Percentiles rank a stretch among this genome's conserved stretches.
Evolutionary conservation across 495 filamentous ascomycete species (phyloP).

Genomic region (Copromyces sp.): DNA sequence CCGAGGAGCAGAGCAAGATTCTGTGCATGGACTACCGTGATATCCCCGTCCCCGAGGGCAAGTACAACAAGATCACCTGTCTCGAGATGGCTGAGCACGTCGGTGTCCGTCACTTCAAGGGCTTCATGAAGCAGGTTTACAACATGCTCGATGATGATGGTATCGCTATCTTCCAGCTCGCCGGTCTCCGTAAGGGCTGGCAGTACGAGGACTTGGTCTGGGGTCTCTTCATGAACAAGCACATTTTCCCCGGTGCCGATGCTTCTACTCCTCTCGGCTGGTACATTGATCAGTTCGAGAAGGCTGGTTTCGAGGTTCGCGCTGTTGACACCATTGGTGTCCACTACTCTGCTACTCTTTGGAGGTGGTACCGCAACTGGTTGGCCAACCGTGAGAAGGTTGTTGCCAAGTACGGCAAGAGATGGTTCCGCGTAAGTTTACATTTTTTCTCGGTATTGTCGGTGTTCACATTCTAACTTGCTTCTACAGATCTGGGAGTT

Average conservation of each 20-base stretch:
- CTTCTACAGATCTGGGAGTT: slow-evolving; percentile 83
- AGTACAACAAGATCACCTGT: slow-evolving; percentile 77
- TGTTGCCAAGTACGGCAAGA: slow-evolving; percentile 84
- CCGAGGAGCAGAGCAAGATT: slow-evolving; percentile 63
- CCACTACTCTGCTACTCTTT: slow-evolving; percentile 93
- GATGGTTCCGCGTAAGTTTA: slow-evolving; percentile 85
- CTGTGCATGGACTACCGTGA: slow-evolving; percentile 82
- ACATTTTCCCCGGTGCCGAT: slow-evolving; percentile 82
- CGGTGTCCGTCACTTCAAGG: slow-evolving; percentile 60
- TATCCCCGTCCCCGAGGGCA: slow-evolving; percentile 55
- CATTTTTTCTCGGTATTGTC: neutral
- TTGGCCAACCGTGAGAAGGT: slow-evolving; percentile 92
- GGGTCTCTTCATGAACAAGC: slow-evolving; percentile 90
- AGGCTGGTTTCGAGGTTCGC: slow-evolving; percentile 71
- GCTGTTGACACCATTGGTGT: slow-evolving; percentile 80
- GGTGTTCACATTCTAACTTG: neutral
- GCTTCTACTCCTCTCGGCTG: slow-evolving; percentile 71
- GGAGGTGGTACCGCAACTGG: slow-evolving; percentile 99
- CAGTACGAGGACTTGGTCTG: slow-evolving; percentile 84
- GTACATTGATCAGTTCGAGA: slow-evolving; percentile 59
- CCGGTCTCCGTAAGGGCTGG: slow-evolving; percentile 71
- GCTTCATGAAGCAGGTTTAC: slow-evolving; percentile 62
- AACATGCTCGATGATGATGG: slow-evolving; percentile 86
- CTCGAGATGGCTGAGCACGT: slow-evolving; percentile 91
- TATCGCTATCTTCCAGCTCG: slow-evolving; percentile 73